Evolutionary conservation across 2,329 filamentous ascomycete genomes (phyloP).

Genomic region (Amauroascus verrucosus): DNA sequence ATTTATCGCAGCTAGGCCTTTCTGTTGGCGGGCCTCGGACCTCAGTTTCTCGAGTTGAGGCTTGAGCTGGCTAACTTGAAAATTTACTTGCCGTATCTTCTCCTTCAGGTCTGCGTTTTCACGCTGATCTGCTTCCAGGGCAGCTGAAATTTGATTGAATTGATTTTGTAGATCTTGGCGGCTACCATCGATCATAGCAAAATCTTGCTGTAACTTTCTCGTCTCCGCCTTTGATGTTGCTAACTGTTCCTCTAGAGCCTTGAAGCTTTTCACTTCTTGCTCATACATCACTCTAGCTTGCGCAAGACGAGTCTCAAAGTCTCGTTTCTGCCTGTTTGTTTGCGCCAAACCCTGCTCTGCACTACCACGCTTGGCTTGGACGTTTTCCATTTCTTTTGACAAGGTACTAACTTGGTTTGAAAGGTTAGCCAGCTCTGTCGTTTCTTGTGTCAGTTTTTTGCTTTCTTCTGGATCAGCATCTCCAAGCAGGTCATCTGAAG

Average conservation of each 20-base stretch:
- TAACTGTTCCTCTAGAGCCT: conserved; percentile 73
- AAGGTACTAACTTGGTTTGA: conserved; percentile 90
- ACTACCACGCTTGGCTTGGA: conserved; percentile 67
- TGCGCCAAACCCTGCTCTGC: conserved; percentile 76
- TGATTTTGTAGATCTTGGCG: conserved; percentile 74
- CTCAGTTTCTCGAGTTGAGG: conserved; percentile 88
- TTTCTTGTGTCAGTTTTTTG: conserved; percentile 79
- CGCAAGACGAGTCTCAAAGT: conserved; percentile 78
- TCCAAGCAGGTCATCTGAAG: conserved; percentile 75
- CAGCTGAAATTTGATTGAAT: conserved; percentile 62
- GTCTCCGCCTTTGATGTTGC: conserved; percentile 66
- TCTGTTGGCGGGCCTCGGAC: conserved; percentile 86
- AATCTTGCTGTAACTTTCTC: conserved; percentile 71
- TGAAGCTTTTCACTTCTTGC: conserved; percentile 81
- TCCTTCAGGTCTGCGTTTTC: conserved; percentile 82
- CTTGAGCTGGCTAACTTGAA: conserved; percentile 71
- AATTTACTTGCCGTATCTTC: conserved; percentile 71
- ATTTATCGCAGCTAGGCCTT: conserved; percentile 92
- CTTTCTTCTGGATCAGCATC: conserved; percentile 81
- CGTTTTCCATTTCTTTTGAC: conserved; percentile 87
- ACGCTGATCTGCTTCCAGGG: conserved; percentile 74
- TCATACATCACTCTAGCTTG: conserved; percentile 85
- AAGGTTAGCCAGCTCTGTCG: conserved; percentile 84
- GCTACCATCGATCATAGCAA: conserved; percentile 68
- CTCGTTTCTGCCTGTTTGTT: conserved; percentile 75